Percentiles rank a stretch among this genome's conserved stretches.
Evolutionary conservation across 2,329 filamentous ascomycete species (phyloP).

Genomic region (Cadophora gregata): DNA sequence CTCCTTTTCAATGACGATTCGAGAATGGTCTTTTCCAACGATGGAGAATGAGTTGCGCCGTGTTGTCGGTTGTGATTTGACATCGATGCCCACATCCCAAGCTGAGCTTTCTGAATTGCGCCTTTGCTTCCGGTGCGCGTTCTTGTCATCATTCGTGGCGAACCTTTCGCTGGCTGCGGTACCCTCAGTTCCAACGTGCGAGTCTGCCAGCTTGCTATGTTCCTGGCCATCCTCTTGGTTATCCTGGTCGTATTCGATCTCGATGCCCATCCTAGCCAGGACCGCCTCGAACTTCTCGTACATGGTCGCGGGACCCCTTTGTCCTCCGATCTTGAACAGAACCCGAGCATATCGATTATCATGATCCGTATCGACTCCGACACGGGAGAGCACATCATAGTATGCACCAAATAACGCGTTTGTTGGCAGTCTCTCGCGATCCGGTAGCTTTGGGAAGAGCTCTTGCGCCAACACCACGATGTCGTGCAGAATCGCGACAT

Average conservation of each 20-base stretch:
- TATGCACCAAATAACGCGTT: constrained; percentile 84
- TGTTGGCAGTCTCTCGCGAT: constrained; percentile 70
- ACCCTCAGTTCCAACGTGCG: constrained; percentile 13
- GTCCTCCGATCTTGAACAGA: constrained; percentile 77
- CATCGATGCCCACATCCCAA: constrained; percentile 37
- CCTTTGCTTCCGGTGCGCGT: constrained; percentile 30
- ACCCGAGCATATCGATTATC: constrained; percentile 80
- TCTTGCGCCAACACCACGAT: constrained; percentile 76
- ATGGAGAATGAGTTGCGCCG: constrained; percentile 40
- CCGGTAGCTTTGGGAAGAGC: constrained; percentile 61
- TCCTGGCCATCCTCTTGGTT: constrained; percentile 26
- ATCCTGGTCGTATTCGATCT: constrained; percentile 64
- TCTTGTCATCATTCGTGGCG: constrained; percentile 28
- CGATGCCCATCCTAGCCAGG: constrained; percentile 72
- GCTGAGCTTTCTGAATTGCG: constrained; percentile 45
- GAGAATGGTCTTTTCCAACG: constrained; percentile 20
- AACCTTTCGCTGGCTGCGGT: constrained; percentile 26
- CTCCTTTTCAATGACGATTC: constrained; percentile 19
- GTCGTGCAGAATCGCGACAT: constrained; percentile 78
- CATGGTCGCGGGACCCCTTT: constrained; percentile 62
- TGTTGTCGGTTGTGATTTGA: constrained; percentile 20
- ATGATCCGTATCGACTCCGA: constrained; percentile 73
- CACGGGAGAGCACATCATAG: constrained; percentile 72
- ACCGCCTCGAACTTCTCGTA: constrained; percentile 73
- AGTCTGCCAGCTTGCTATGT: constrained; percentile 29